Base-by-base conservation (phyloP, 306 rosid genomes). In the Malus sylvestris region DNA sequence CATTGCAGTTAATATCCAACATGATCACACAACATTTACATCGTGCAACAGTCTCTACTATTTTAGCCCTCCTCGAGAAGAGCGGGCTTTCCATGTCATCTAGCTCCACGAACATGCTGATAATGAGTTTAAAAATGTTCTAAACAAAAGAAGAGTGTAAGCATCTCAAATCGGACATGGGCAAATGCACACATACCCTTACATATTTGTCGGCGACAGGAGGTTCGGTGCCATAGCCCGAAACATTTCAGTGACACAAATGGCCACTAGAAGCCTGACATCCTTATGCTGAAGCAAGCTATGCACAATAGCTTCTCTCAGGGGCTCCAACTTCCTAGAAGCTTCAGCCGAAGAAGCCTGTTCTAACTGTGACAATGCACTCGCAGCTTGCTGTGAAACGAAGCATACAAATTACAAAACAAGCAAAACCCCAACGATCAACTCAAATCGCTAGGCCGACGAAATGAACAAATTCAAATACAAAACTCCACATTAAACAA, bases 61-160 rank as follows among this genome's bases (percentile, higher is more conserved):
- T 85, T 86, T 95, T 92, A 76, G 84, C 93, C 89, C 98, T 87
- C 75, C 84, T 87, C 3, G 93, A 84, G 81, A 95, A 92, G 42
- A 83, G 82, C 10, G 97, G 86, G 59, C 86, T 91, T 18, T 79
- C 57, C 1, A 86, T 88, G 69, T 95, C 93, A 53, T 85, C 90
- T 67, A 95, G 93, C 86, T 92, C 96, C 68, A 74, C 86, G 80
- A 95, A 92, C 68, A 74, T 81, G 81, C 89, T 83, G 61, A 92
- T 65, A 60, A 95, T 76, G 71, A 95, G 91, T 76, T 82, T n/a
- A n/a, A n/a, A n/a, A n/a, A n/a, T n/a, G n/a, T n/a, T n/a, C n/a
- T n/a, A n/a, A n/a, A n/a, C 7, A 40, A 42, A 71, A 44, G 2
- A 51, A 14, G 68, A 68, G 32, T 29, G 38, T 29, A 20, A 19